phyloP scores from a whole-genome alignment of 2,329 filamentous ascomycete species.

The Cercospora zeina region DNA sequence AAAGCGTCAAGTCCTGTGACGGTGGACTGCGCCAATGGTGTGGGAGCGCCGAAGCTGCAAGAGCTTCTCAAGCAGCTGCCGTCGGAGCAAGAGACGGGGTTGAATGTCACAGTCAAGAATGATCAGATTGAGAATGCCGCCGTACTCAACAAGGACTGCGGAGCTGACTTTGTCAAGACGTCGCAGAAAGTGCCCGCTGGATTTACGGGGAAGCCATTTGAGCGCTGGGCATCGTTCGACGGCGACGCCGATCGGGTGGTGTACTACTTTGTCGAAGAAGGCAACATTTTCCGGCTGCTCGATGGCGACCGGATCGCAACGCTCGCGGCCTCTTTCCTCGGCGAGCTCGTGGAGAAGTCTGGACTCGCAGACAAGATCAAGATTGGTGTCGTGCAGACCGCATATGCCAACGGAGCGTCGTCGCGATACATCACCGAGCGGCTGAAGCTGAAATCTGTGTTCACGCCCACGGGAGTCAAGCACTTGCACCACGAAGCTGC shows the following conservation, averaged over 20 bases:
- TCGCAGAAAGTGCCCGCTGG: constrained; percentile 85
- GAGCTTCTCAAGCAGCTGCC: constrained; percentile 84
- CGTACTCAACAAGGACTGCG: constrained; percentile 83
- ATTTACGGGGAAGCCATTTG: constrained; percentile 72
- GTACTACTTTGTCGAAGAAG: constrained; percentile 86
- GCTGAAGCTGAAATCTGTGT: constrained; percentile 84
- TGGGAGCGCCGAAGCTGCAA: constrained; percentile 85
- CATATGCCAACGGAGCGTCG: constrained; percentile 94
- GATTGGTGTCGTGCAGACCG: constrained; percentile 94
- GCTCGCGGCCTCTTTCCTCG: constrained; percentile 88
- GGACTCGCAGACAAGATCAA: constrained; percentile 77
- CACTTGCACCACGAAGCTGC: constrained; percentile 95
- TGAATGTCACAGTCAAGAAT: constrained; percentile 86
- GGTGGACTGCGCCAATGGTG: constrained; percentile 95
- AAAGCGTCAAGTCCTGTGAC: constrained; percentile 73
- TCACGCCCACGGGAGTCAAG: constrained; percentile 94
- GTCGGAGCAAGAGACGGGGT: constrained; percentile 58
- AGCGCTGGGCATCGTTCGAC: constrained; percentile 86
- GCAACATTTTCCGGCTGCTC: constrained; percentile 83
- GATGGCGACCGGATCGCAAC: constrained; percentile 97
- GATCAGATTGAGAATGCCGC: constrained; percentile 91
- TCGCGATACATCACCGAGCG: constrained; percentile 89
- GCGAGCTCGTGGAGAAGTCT: constrained; percentile 77
- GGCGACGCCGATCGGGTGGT: constrained; percentile 94
- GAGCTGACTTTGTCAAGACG: constrained; percentile 97